Conservation (phyloP, 2,329 filamentous ascomycete genomes). For the Xylaria polymorpha region DNA sequence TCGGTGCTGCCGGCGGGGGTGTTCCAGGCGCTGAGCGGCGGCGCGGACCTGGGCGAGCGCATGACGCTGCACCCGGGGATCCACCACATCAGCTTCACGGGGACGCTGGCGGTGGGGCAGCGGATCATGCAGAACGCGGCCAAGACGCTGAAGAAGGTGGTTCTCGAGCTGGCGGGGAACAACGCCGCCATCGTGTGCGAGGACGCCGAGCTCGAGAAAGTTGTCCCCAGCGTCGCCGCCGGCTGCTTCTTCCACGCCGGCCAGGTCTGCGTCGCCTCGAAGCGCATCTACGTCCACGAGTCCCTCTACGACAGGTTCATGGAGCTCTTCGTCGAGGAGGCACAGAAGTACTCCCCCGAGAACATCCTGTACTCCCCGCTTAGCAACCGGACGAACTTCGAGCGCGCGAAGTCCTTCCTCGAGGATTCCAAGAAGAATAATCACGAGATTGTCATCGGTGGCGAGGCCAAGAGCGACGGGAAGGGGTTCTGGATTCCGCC, state of each 20-base stretch:
- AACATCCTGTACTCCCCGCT: slow-evolving; percentile 66
- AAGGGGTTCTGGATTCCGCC: slow-evolving; percentile 69
- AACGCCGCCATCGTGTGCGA: slow-evolving; percentile 65
- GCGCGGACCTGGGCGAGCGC: slow-evolving; percentile 63
- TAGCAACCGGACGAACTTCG: slow-evolving; percentile 74
- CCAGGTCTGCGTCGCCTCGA: slow-evolving; percentile 67
- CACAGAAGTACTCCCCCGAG: slow-evolving; percentile 57
- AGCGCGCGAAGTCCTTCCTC: slow-evolving; percentile 67
- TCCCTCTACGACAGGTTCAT: slow-evolving; percentile 68
- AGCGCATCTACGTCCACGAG: slow-evolving; percentile 71
- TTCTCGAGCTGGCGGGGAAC: slow-evolving; percentile 67
- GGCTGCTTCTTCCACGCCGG: slow-evolving; percentile 65
- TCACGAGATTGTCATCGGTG: slow-evolving; percentile 63
- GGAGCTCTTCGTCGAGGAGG: slow-evolving; percentile 54
- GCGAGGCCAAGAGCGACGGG: slow-evolving; percentile 52
- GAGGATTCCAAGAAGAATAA: slow-evolving; percentile 65
- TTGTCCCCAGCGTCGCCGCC: slow-evolving; percentile 58
- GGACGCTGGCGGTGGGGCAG: slow-evolving; percentile 63
- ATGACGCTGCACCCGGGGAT: slow-evolving; percentile 66
- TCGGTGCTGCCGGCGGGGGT: slow-evolving; percentile 66
- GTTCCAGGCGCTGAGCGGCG: slow-evolving; percentile 65
- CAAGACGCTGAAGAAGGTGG: slow-evolving; percentile 64
- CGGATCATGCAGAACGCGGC: slow-evolving; percentile 62
- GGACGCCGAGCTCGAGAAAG: slow-evolving; percentile 61
- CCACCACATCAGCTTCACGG: slow-evolving; percentile 69